Evolutionary conservation across 2,329 filamentous ascomycete genomes (phyloP).

Genomic region (Pyrenophora tritici-repentis): DNA sequence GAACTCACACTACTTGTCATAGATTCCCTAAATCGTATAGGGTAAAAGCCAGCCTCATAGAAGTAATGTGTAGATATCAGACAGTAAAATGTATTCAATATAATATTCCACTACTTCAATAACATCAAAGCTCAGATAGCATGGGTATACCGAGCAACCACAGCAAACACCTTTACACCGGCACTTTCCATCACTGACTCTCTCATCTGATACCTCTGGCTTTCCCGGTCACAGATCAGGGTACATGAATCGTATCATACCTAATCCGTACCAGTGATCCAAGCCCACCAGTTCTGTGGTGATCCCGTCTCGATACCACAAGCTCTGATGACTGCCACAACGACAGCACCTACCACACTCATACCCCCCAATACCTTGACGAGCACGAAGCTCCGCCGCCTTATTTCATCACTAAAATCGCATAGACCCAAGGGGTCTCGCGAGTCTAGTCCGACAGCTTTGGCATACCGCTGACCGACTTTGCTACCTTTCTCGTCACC

Average conservation of each 20-base stretch:
- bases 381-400: constrained; percentile 67
- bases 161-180: too few species aligned
- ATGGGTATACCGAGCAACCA: too few species aligned
- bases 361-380: constrained; percentile 76
- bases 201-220: background rate
- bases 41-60: too few species aligned
- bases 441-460: constrained; percentile 51
- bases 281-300: constrained; percentile 36
- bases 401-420: constrained; percentile 69
- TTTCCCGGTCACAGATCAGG: background rate
- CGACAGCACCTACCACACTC: constrained; percentile 73
- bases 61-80: too few species aligned
- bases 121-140: too few species aligned
- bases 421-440: constrained; percentile 82
- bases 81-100: too few species aligned
- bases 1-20: too few species aligned
- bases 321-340: constrained; percentile 54
- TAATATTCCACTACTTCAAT: too few species aligned
- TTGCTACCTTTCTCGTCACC: constrained; percentile 32
- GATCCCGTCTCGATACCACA: constrained; percentile 40
- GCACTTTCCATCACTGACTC: too few species aligned
- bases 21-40: too few species aligned
- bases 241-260: background rate
- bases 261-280: constrained; percentile 20
- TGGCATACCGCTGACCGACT: constrained; percentile 28